Conservation (phyloP, 306 rosid species). For the Cucurbita argyrosperma region DNA sequence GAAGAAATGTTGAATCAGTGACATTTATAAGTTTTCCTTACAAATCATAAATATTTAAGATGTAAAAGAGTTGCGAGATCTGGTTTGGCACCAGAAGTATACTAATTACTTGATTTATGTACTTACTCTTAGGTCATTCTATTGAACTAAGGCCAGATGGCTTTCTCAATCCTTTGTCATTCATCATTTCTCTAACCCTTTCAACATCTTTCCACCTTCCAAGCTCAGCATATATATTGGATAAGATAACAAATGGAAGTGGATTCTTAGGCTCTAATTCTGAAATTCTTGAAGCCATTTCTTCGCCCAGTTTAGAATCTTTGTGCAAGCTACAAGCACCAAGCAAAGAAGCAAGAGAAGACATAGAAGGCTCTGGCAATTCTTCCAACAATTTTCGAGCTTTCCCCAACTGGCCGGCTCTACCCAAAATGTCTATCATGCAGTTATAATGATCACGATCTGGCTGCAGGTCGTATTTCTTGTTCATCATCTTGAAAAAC, state of each 20-base stretch:
- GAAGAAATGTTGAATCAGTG: conserved; percentile 49
- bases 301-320: conserved; percentile 45
- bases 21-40: neutral
- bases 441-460: conserved; percentile 41
- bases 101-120: conserved; percentile 9
- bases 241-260: conserved; percentile 39
- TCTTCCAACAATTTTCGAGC: conserved; percentile 33
- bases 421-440: conserved; percentile 57
- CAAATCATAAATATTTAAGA: conserved; percentile 3
- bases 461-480: conserved; percentile 42
- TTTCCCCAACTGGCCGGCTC: conserved; percentile 42
- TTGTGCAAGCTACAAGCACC: conserved; percentile 44
- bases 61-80: conserved; percentile 5
- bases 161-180: conserved; percentile 35
- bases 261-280: conserved; percentile 51
- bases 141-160: conserved; percentile 42
- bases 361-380: conserved; percentile 34
- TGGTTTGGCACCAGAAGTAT: conserved; percentile 9
- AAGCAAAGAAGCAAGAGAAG: conserved; percentile 54
- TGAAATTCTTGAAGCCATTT: conserved; percentile 35
- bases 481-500: conserved; percentile 40
- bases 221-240: conserved; percentile 51
- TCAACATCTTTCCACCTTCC: conserved; percentile 74
- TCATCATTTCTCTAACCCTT: conserved; percentile 38
- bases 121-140: neutral